phyloP scores from a whole-genome alignment of 176 grass and related monocot genomes.

The Cocos nucifera region DNA sequence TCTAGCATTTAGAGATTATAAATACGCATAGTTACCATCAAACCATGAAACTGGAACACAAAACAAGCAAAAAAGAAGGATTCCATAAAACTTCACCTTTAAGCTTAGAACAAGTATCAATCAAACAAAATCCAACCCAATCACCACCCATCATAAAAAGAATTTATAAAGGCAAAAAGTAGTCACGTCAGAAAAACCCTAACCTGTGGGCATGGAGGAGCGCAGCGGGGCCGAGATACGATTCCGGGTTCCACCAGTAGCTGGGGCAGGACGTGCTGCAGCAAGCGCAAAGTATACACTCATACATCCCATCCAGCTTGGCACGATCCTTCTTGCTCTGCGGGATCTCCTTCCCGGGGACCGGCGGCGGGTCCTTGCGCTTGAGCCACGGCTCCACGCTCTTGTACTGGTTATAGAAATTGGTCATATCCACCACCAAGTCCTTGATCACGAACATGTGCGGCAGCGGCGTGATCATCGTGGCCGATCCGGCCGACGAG shows the following conservation, averaged over 20 bases:
- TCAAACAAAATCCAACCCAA: too few species aligned
- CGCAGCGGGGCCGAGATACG: slow-evolving; percentile 70
- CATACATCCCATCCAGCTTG: slow-evolving; percentile 85
- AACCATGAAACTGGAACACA: too few species aligned
- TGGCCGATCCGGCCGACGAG: slow-evolving; percentile 13
- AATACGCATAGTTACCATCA: too few species aligned
- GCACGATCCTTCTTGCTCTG: slow-evolving; percentile 72
- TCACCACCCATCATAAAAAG: too few species aligned
- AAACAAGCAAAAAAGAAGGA: too few species aligned
- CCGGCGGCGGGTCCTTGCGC: slow-evolving; percentile 1
- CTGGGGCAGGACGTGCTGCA: slow-evolving; percentile 83
- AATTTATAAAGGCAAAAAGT: too few species aligned
- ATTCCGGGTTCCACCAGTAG: slow-evolving; percentile 97
- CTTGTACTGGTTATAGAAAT: slow-evolving; percentile 2
- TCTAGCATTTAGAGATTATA: too few species aligned
- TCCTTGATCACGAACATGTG: slow-evolving; percentile 99
- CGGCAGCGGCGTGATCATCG: slow-evolving; percentile 71
- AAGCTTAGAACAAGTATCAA: too few species aligned
- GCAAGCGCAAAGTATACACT: slow-evolving; percentile 92
- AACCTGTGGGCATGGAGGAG: slow-evolving; percentile 78
- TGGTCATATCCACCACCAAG: slow-evolving; percentile 96
- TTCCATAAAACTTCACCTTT: too few species aligned
- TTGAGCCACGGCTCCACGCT: slow-evolving; percentile 7
- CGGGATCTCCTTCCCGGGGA: slow-evolving; percentile 7
- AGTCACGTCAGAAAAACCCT: neutral